Base-by-base conservation (phyloP, 2,329 filamentous ascomycete species). In the Colletotrichum endophyticum region DNA sequence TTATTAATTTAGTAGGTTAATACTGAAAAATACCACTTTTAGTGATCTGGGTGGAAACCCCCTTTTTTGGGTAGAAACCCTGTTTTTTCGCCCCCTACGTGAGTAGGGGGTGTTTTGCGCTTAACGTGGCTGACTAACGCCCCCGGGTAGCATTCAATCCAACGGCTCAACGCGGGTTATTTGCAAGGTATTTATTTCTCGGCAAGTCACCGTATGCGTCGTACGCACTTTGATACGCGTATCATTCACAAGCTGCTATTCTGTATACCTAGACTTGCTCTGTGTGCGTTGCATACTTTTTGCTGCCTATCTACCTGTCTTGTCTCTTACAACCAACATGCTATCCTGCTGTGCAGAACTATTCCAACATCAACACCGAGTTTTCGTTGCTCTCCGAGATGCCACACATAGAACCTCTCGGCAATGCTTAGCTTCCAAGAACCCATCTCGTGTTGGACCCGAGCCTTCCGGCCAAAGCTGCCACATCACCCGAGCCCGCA, bases 191-290 rank as follows among this genome's bases (percentile, higher is more conserved):
- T 22, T 61, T 28, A 19, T 22, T 61, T 61, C 25, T 27, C 53
- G 53, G 32, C 53, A 39, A 15, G 22, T 22, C n/a, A 16, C 27
- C 36, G 39, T 49, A 59, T 68, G 39, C 39, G 15, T 63, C 63
- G 39, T 73, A 57, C 53, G 63, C 57, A 63, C 44, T n/a, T 67
- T 72, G 57, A 68, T 73, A 76, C 70, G 70, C 56, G 70, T 76
- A 64, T 76, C 73, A 64, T 59, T 68, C 56, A 34, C 70, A 56
- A 64, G 70, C 63, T 76, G 22, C 39, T 67, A 56, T 59, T 64
- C 39, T 75, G n/a, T 73, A 57, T 70, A 63, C 70, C 57, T 64
- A 68, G 36, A 67, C 56, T 44, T 57, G 36, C 30, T 25, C 8
- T n/a, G 57, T 64, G 32, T 44, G 69, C 57, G 39, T 53, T 34